Evolutionary conservation across 2,329 filamentous ascomycete species (phyloP).

Genomic region (Penicillium palitans): DNA sequence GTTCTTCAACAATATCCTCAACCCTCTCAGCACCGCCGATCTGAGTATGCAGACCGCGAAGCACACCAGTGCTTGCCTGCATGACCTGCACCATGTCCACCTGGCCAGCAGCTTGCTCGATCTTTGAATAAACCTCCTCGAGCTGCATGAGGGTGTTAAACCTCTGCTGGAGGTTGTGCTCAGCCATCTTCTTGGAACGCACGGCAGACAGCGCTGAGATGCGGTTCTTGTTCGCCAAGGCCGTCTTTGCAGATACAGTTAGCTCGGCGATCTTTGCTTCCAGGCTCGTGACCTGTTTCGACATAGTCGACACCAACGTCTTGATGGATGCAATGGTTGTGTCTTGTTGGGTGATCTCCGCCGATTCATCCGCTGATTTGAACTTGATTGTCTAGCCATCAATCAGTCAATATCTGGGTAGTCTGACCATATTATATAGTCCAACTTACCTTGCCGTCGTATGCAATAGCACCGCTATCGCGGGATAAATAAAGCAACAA

Average conservation of each 20-base stretch:
- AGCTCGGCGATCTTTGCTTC: constrained; percentile 53
- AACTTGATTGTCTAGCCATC: constrained; percentile 69
- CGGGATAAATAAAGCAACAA: constrained; percentile 69
- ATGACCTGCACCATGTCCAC: constrained; percentile 81
- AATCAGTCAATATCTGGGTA: constrained; percentile 21
- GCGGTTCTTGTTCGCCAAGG: constrained; percentile 71
- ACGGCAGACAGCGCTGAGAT: constrained; percentile 75
- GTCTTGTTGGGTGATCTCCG: constrained; percentile 73
- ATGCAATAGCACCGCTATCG: constrained; percentile 58
- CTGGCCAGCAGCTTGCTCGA: constrained; percentile 83
- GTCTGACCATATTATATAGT: constrained; percentile 7
- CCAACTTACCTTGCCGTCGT: constrained; percentile 47
- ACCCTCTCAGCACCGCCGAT: constrained; percentile 76
- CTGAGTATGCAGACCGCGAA: constrained; percentile 71
- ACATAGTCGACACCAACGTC: constrained; percentile 68
- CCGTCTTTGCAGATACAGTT: constrained; percentile 62
- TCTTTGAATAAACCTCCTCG: constrained; percentile 77
- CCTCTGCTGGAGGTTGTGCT: constrained; percentile 69
- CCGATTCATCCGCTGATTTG: constrained; percentile 53
- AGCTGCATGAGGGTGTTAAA: constrained; percentile 75
- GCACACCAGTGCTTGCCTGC: constrained; percentile 71
- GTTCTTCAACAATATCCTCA: constrained; percentile 70
- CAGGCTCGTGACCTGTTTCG: constrained; percentile 66
- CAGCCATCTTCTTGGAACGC: constrained; percentile 77
- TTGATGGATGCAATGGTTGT: constrained; percentile 76